Evolutionary conservation across 768 basidiomycete species (phyloP), one percentile per base, ranked within the genome.

Genomic region (Austroboletus festivus): DNA sequence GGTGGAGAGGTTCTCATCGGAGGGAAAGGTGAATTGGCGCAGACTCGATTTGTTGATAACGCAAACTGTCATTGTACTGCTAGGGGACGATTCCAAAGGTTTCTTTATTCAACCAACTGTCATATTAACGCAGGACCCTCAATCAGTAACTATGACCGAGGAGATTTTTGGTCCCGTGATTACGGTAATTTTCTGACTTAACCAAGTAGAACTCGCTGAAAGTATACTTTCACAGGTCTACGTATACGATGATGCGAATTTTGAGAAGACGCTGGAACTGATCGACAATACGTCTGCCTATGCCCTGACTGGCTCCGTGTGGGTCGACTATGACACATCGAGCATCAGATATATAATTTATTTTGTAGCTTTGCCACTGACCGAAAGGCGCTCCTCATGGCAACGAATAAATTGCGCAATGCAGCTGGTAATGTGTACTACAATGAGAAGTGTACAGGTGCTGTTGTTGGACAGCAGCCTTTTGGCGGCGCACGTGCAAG

Each of bases 121-220:
- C 49, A 94, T 99, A 60, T 70, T 91, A 51, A 95, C 86, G 58
- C 88, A 89, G 62, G 91, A 98, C 64, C 93, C 96, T 34, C 81
- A 81, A 51, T 88, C 83, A 2, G 69, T 94, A 38, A 94, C 93
- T 2, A 89, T 99, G 82, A 80, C 79, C 7, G 90, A 97, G 56
- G 96, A 99, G 71, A 89, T 99, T 59, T 98, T 99, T 59, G 96
- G 96, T 1, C 96, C 96, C 21, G 94, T 98, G 30, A 59, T 97
- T 44, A 95, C 94, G 30, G 91, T 90, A 61, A 53, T 33, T 54
- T 42, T 73, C 59, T n/a, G 37, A 34, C 33, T 39, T 6, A 4
- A 30, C 31, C 21, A 24, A 11, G 42, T 26, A 15, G 26, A 21
- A 15, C 24, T 41, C 9, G 10, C 51, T 53, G 30, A n/a, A 45